Evolutionary conservation across 2,329 filamentous ascomycete genomes (phyloP), one percentile per base, ranked within the genome.

Genomic region (Sphaerulina vaccinii): DNA sequence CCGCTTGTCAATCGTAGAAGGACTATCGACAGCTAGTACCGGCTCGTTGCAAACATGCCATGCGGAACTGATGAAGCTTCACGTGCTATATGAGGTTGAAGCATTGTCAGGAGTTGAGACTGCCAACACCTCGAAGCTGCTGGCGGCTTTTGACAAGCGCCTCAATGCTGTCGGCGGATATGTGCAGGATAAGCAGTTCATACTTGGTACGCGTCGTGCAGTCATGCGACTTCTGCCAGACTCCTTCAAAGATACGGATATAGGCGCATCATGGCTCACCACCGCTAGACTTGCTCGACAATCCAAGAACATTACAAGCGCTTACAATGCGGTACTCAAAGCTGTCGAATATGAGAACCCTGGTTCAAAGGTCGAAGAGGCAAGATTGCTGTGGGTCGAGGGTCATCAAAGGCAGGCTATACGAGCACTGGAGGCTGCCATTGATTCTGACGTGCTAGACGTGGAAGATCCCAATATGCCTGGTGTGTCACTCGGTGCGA

Each of bases 321-420:
- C 93, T 1, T 96, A 96, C 73, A 93, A 95, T 67, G 90, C 92
- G 11, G 90, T 97, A 19, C 79, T 97, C 2, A 90, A 93, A 70
- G 93, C 95, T 9, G 86, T 88, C 18, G 82, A 86, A 55, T 80
- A 96, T 9, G 88, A 89, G 16, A 90, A 96, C 60, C 85, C 87
- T 52, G 89, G 88, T 2, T 90, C 92, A 9, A 92, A 89, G 8
- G 93, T 99, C 55, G 95, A 99, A 68, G 92, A 99, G 68, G 90
- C 93, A 1, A 85, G 91, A 54, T 78, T 99, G 23, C 75, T 97
- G 6, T 99, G 93, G 90, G 90, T 88, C 62, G 90, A 96, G 68
- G 89, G 90, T 0, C 87, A 96, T 64, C 90, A 92, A 67, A 83
- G 93, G 54, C 96, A 97, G 71, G 95, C 93, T 1, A 99, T 99